Evolutionary conservation across 176 grass and related monocot species (phyloP), one percentile per base, ranked within the genome.

Genomic region (Alopecurus myosuroides): DNA sequence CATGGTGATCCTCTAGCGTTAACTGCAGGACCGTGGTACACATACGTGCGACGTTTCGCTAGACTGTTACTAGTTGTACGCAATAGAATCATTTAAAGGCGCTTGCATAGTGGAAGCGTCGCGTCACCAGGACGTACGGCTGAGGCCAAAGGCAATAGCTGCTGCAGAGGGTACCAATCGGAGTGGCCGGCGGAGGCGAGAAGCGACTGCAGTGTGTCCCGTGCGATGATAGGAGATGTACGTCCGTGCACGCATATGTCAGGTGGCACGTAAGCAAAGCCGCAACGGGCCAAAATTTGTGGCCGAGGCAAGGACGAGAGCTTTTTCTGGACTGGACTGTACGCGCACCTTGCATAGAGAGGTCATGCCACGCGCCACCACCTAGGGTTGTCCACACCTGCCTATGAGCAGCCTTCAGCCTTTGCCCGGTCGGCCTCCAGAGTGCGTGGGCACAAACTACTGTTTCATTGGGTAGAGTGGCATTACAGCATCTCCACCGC

Each of bases 71-170:
- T n/a, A n/a, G n/a, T n/a, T n/a, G n/a, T n/a, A 35, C 34, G 34
- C 34, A 35, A 4, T 4, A 14, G 68, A 71, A 71, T 71, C 39
- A 71, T 44, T 44, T 71, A 71, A 71, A 71, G 39, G 37, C 2
- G 20, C 6, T 68, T 70, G 39, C 11, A 72, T 72, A 72, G 69
- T 72, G 69, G 69, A 72, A 72, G 40, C 69, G 69, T 44, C 69
- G 7, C 39, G 40, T 72, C 40, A 28, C 37, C 37, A 39, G 5
- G 37, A 39, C n/a, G n/a, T n/a, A n/a, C 37, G 37, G 37, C 37
- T 39, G 1, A 39, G 37, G 4, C 20, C 68, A 71, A 26, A 42
- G 39, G 3, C 67, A 14, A 70, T 13, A n/a, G 66, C 19, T 11
- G 20, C 66, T n/a, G 66, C 66, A 35, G 35, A 4, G 9, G 35